phyloP scores from a whole-genome alignment of 768 basidiomycete species.

The Naganishia onofrii region DNA sequence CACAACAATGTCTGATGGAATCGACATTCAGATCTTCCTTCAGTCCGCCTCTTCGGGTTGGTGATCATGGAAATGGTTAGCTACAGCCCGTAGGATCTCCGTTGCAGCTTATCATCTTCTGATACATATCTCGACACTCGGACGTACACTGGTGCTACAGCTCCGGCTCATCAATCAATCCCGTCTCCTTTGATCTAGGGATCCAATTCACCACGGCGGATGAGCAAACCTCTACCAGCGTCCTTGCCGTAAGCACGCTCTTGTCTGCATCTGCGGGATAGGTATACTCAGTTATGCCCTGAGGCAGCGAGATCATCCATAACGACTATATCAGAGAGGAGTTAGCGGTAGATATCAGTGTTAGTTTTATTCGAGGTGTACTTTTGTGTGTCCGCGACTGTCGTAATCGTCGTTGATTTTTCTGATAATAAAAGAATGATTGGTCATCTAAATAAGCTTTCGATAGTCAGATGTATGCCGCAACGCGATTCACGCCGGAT shows the following conservation, averaged over 20 bases:
- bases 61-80: too few relatives aligned
- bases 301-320: slow-evolving; percentile 14
- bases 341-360: background rate
- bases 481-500: background rate
- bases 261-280: slow-evolving; percentile 12
- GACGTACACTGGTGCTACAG: background rate
- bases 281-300: background rate
- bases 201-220: slow-evolving; percentile 5
- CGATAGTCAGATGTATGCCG: background rate
- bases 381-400: slow-evolving; percentile 17
- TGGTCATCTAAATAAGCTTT: slow-evolving; percentile 7
- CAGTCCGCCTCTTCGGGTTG: too few relatives aligned
- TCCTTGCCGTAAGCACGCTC: slow-evolving; percentile 12
- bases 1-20: too few relatives aligned
- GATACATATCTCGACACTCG: background rate
- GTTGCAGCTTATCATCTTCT: too few relatives aligned
- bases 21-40: too few relatives aligned
- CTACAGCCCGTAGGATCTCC: too few relatives aligned
- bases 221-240: slow-evolving; percentile 10
- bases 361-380: background rate
- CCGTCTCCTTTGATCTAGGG: background rate
- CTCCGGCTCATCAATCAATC: background rate
- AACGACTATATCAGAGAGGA: background rate
- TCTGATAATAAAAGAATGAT: slow-evolving; percentile 24
- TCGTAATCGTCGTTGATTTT: slow-evolving; percentile 18